Conservation (phyloP, 306 rosid species). For the Lathyrus aphaca region DNA sequence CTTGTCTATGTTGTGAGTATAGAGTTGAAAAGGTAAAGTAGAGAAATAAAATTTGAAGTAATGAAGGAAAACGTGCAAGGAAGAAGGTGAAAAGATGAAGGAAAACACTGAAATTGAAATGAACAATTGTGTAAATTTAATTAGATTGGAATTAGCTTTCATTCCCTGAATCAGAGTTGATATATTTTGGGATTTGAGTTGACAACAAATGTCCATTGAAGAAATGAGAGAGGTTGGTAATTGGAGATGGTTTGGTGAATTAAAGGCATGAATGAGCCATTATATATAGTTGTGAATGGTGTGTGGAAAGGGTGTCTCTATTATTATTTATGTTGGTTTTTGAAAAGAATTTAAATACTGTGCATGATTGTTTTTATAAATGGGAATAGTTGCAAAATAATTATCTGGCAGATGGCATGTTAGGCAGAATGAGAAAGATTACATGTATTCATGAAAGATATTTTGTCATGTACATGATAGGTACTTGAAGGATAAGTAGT, state of each 20-base stretch:
- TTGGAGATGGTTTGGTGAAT: conserved; percentile 18
- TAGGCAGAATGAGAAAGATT: neutral
- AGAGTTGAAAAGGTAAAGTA: conserved; percentile 56
- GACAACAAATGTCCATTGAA: conserved; percentile 41
- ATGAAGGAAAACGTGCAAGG: conserved; percentile 51
- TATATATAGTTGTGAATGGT: conserved; percentile 31
- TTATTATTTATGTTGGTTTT: neutral
- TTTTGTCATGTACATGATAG: conserved; percentile 9
- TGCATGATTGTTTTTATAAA: neutral
- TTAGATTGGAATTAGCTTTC: conserved; percentile 48
- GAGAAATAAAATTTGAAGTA: conserved; percentile 57
- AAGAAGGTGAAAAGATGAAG: conserved; percentile 51
- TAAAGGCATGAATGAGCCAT: conserved; percentile 16
- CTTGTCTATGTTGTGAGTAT: conserved; percentile 76
- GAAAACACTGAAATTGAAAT: conserved; percentile 61
- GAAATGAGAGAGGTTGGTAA: conserved; percentile 22
- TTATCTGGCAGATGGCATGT: conserved; percentile 40
- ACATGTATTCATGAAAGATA: conserved; percentile 22
- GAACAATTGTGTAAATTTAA: conserved; percentile 50
- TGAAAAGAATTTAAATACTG: neutral
- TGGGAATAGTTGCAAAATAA: conserved; percentile 34
- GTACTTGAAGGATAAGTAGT: conserved; percentile 19
- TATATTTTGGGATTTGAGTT: conserved; percentile 37
- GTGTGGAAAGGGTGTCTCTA: neutral
- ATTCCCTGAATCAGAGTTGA: conserved; percentile 31